These are phyloP conservation scores for Geotrichum histeridarum DNA, from an alignment of 1,139 yeast species.

Conservation along the genomic window DNA sequence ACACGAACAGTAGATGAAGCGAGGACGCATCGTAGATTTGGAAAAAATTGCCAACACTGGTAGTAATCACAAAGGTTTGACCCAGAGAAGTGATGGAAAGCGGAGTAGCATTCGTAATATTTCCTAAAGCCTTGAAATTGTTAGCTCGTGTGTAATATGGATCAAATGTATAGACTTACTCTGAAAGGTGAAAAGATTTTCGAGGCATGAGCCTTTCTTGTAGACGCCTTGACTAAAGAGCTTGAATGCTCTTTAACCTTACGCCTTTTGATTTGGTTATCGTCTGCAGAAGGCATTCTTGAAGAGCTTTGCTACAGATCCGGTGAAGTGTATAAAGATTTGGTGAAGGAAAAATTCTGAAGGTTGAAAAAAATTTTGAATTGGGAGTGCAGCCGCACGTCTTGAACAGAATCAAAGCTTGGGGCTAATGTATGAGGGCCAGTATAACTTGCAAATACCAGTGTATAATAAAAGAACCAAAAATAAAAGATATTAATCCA, in stretches of 20 bases:
- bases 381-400: slow-evolving; percentile 6
- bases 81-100: slow-evolving; percentile 89
- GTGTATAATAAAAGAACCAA: no score
- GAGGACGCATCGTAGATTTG: slow-evolving; percentile 93
- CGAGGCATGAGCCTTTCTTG: slow-evolving; percentile 19
- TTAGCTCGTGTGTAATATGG: slow-evolving; percentile 17
- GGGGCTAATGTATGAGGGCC: neutral
- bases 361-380: slow-evolving; percentile 8
- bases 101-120: slow-evolving; percentile 61
- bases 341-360: neutral
- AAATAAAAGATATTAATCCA: no score
- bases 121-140: slow-evolving; percentile 37
- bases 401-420: neutral
- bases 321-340: slow-evolving; percentile 1
- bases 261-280: slow-evolving; percentile 22
- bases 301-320: neutral
- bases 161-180: slow-evolving; percentile 25
- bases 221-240: slow-evolving; percentile 7
- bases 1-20: slow-evolving; percentile 78
- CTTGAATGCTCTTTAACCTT: slow-evolving; percentile 19
- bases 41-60: slow-evolving; percentile 83
- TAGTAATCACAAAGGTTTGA: slow-evolving; percentile 76
- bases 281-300: slow-evolving; percentile 17
- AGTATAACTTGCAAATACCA: neutral
- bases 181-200: slow-evolving; percentile 47